A percentile compares a stretch with the other conserved stretches of the same genome.
phyloP scores from a whole-genome alignment of 2,329 filamentous ascomycete genomes.

The Monilinia aucupariae region DNA sequence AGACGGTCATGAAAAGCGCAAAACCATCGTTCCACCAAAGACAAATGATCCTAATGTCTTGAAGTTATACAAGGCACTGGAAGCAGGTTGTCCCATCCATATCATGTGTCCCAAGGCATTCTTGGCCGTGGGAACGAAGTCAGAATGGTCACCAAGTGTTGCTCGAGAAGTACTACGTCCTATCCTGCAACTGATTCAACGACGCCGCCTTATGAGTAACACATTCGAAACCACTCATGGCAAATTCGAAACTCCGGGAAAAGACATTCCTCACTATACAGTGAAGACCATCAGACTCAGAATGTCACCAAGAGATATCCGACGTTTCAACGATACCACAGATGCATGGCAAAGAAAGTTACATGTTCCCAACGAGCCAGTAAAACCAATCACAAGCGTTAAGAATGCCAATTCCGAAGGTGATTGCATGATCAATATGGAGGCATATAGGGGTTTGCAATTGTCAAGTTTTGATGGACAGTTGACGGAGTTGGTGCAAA shows the following conservation, averaged over 20 bases:
- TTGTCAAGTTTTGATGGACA: background rate
- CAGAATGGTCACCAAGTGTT: background rate
- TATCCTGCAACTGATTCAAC: background rate
- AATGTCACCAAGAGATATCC: background rate
- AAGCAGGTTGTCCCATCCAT: background rate
- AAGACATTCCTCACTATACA: background rate
- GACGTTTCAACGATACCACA: background rate
- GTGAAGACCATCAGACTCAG: background rate
- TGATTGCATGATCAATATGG: background rate
- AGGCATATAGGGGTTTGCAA: background rate
- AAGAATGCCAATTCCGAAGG: background rate
- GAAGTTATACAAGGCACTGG: background rate
- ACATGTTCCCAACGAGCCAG: background rate
- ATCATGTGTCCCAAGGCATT: background rate
- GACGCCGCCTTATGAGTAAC: background rate
- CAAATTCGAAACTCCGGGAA: background rate
- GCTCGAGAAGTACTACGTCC: background rate
- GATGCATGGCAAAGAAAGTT: background rate
- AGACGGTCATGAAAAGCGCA: no score
- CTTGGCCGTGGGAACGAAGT: background rate
- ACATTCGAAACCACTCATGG: background rate
- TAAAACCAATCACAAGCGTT: background rate
- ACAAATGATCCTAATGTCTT: background rate
- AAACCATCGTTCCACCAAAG: background rate
- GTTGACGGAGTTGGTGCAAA: background rate